Evolutionary conservation across 2,329 filamentous ascomycete genomes (phyloP).

Genomic region (Hypoxylon sp.): DNA sequence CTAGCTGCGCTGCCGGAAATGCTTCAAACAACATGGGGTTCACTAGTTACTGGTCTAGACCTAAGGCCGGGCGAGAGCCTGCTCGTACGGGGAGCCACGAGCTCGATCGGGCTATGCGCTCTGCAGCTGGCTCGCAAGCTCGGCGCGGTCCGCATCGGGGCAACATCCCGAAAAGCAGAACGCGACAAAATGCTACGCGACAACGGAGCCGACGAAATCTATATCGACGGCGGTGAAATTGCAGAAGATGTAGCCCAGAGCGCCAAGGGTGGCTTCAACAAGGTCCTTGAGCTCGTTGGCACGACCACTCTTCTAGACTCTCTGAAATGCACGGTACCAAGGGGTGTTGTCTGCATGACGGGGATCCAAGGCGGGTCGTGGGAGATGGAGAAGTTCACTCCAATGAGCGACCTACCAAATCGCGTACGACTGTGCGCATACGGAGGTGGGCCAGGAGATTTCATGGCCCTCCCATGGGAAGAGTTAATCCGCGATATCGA

Average conservation of each 20-base stretch:
- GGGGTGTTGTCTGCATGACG: conserved; percentile 10
- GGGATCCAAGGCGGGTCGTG: conserved; percentile 41
- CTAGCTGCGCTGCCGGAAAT: conserved; percentile 66
- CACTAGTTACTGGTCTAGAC: conserved; percentile 57
- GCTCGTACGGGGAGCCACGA: conserved; percentile 65
- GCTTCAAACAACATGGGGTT: conserved; percentile 65
- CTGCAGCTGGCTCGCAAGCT: conserved; percentile 23
- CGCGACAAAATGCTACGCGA: conserved; percentile 11
- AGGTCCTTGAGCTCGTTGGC: conserved; percentile 61
- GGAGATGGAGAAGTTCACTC: conserved; percentile 38
- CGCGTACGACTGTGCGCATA: conserved; percentile 21
- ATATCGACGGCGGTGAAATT: conserved; percentile 12
- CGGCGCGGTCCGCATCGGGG: conserved; percentile 15
- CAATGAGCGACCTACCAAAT: conserved; percentile 16
- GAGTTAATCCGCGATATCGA: conserved; percentile 38
- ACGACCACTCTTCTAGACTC: conserved; percentile 14
- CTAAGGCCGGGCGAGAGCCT: conserved; percentile 59
- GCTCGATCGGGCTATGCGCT: conserved; percentile 49
- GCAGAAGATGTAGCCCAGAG: conserved; percentile 8
- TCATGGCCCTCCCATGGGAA: conserved; percentile 44
- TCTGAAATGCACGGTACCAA: conserved; percentile 14
- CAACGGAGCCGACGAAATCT: conserved; percentile 9
- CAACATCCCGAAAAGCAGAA: conserved; percentile 6
- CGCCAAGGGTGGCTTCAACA: conserved; percentile 56
- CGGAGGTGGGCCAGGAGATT: conserved; percentile 25